Base-by-base conservation (phyloP, 2,329 filamentous ascomycete species). In the Ascochyta rabiei region DNA sequence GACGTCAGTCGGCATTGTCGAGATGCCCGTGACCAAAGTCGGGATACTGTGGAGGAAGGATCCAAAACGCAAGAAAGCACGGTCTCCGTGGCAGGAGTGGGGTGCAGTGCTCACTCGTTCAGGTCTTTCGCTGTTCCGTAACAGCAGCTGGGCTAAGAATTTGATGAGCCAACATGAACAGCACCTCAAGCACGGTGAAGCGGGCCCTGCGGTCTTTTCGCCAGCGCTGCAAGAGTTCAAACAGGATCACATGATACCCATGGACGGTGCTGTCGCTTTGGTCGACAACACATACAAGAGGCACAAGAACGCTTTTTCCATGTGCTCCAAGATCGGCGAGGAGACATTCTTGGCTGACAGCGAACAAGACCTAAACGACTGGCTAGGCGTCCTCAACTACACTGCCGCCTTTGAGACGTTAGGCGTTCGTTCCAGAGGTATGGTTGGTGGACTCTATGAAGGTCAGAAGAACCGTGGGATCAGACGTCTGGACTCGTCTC, bases 51-150 rank as follows among this genome's bases (percentile, higher is more conserved):
- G 95, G 95, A 87, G 95, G 39, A 99, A 99, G 72, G 92, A 96
- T 61, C 79, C 84, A 1, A 97, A 96, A 78, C 96, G 93, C 77
- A 93, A 95, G 77, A 96, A 96, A 75, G 89, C 92, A 0, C 85
- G 93, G 38, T 97, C 93, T 10, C 93, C 95, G 1, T 99, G 95
- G 95, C 93, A 97, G 71, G 95, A 99, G 81, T 99, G 95, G 95
- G 95, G 95, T 47, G 95, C 92, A 21, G 89, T 99, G 54, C 82
- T 99, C 26, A 99, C 95, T 0, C 91, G 93, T n/a, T 96, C 95
- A 6, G 93, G 97, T 69, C 84, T 99, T 7, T 99, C 97, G 74
- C 91, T 99, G 75, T 99, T 98, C 79, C 88, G 91, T 53, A 97
- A 98, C 71, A 89, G 91, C 5, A 82, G 87, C 18, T 99, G 95